phyloP scores from a whole-genome alignment of 2,329 filamentous ascomycete species.

The Tolypocladium paradoxum region DNA sequence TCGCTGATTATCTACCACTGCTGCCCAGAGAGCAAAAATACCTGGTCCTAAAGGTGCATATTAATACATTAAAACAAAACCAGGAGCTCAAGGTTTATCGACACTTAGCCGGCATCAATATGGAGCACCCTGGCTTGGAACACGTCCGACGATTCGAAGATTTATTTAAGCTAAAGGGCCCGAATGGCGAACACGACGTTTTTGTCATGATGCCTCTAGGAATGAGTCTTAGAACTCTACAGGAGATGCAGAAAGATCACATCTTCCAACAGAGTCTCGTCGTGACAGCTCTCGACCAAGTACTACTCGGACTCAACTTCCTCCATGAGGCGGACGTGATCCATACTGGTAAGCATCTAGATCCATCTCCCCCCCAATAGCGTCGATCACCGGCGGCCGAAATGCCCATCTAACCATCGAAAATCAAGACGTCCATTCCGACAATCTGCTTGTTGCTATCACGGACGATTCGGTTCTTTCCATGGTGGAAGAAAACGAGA shows the following conservation, averaged over 20 bases:
- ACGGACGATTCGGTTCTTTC: conserved; percentile 17
- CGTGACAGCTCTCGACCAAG: conserved; percentile 11
- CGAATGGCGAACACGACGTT: conserved; percentile 21
- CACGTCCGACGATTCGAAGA: conserved; percentile 23
- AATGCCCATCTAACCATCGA: not conserved
- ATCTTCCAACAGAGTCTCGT: conserved; percentile 18
- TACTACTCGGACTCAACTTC: conserved; percentile 12
- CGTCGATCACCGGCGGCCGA: too few species aligned
- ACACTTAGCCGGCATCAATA: conserved; percentile 12
- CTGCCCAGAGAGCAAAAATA: conserved; percentile 11
- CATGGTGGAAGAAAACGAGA: conserved; percentile 19
- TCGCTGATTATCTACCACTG: not conserved
- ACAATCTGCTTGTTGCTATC: conserved; percentile 24
- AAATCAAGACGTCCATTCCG: conserved; percentile 21
- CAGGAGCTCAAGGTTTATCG: conserved; percentile 19
- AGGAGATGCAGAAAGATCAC: conserved; percentile 13
- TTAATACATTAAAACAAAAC: conserved; percentile 14
- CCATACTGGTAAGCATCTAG: conserved; percentile 14
- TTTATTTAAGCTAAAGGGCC: conserved; percentile 19
- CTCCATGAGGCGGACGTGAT: conserved; percentile 14
- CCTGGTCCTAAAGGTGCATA: conserved; percentile 22
- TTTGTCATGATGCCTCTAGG: conserved; percentile 24
- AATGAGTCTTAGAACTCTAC: conserved; percentile 24
- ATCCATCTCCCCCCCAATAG: not conserved
- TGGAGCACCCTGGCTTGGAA: conserved; percentile 16